Evolutionary conservation across 2,329 filamentous ascomycete species (phyloP), one percentile per base, ranked within the genome.

Genomic region (Neocatenulostroma microsporum): DNA sequence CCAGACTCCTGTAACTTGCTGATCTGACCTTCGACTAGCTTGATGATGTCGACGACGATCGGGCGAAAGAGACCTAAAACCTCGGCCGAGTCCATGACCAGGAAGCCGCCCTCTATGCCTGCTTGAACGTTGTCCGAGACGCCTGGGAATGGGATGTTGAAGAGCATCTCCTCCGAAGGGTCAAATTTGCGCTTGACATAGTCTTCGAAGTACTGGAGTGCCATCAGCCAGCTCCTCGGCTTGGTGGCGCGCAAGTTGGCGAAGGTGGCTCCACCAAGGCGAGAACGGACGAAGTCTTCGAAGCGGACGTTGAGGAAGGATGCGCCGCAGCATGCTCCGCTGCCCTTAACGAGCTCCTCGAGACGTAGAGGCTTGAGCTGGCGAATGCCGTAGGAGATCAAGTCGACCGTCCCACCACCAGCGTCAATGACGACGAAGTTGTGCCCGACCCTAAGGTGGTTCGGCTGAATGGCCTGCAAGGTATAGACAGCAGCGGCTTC

Each of bases 111-210:
- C 56, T 87, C 82, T 5, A 87, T 63, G 0, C 81, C 79, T 11
- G 73, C 78, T 30, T 79, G 78, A 58, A 83, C 78, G 40, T 87
- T 80, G 50, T 87, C 82, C 0, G 81, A 71, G 2, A 86, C 62
- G 1, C 82, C 82, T 2, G 82, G 82, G 45, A 87, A 82, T 0
- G 82, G 82, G 3, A 87, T 72, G 39, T 84, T 84, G 41, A 85
- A 74, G 54, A 86, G 81, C 21, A 23, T 40, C 14, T 30, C 30
- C 25, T 77, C 70, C 44, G 82, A 74, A 51, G 84, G 82, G 26
- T 84, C 80, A 54, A 87, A 88, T 52, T 84, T 85, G n/a, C 82
- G 73, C 61, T 87, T 87, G 10, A 87, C 82, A 53, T 84, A 85
- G 52, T 86, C 82, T 51, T 87, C 82, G 60, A 85, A 88, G 55